Evolutionary conservation across 2,329 filamentous ascomycete species (phyloP), one percentile per base, ranked within the genome.

Genomic region (Pestalotiopsis sp.): DNA sequence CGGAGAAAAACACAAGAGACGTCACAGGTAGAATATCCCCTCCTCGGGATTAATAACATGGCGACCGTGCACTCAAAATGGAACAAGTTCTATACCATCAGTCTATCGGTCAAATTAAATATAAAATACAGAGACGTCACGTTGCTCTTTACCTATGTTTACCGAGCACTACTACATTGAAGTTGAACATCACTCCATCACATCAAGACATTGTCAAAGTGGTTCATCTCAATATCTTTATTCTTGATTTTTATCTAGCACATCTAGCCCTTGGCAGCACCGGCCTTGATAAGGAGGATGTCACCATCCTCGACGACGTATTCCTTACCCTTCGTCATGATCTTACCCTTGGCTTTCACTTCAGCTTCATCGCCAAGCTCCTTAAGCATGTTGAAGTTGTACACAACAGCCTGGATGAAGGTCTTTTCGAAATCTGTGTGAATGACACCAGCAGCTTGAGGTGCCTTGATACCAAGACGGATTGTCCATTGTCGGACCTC

Each of bases 341-440:
- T 82, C 87, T 99, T 99, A 77, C 96, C 96, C 82, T 95, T 95
- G 31, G 95, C 89, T 87, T 95, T 97, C 74, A 98, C 93, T 74
- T 92, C 89, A 27, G 90, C 86, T 85, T 99, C 96, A 73, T 97
- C 94, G 66, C 95, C 95, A 63, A 93, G 85, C 82, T 98, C 96
- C 84, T 92, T 94, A 66, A 99, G 85, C 2, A 87, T 83, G 31
- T 80, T 86, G 83, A 90, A 99, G 85, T 97, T 98, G 85, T 97
- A 98, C 38, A 98, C 94, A 72, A 99, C 88, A 71, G 88, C 92
- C 84, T 99, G 97, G 76, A 99, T 99, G 80, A 99, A 99, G 0
- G 97, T 99, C 91, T 99, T 99, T 83, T 99, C 96, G 74, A 99
- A 98, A 80, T 99, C 96, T 74, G 92, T 93, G 84, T 99, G 96